Evolutionary conservation across 2,329 filamentous ascomycete genomes (phyloP).

Genomic region (Aureobasidium pullulans): DNA sequence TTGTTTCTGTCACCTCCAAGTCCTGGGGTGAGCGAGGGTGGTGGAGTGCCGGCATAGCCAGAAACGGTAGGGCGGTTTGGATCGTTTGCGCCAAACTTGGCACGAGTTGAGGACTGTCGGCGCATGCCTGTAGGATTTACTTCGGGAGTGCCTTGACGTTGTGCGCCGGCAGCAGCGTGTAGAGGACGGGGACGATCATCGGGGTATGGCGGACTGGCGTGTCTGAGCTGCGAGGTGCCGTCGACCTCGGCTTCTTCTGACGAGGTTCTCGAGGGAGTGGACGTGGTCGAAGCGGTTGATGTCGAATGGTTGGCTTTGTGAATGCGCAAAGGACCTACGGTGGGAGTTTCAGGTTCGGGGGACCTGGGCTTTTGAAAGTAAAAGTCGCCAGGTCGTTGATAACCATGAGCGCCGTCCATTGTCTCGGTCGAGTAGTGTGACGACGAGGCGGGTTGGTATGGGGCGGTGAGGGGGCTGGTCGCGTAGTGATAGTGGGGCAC

Average conservation of each 20-base stretch:
- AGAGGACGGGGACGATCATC: constrained; percentile 29
- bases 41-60: constrained; percentile 35
- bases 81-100: constrained; percentile 41
- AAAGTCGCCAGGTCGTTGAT: constrained; percentile 56
- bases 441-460: not conserved
- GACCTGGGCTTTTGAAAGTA: constrained; percentile 50
- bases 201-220: constrained; percentile 48
- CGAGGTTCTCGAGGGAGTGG: constrained; percentile 43
- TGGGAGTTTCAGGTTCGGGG: constrained; percentile 56
- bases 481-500: constrained; percentile 1
- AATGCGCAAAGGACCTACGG: constrained; percentile 69
- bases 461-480: not conserved
- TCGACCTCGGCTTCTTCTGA: constrained; percentile 61
- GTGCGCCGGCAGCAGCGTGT: constrained; percentile 29
- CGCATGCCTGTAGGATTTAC: constrained; percentile 18
- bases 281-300: constrained; percentile 27
- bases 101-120: constrained; percentile 21
- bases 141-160: constrained; percentile 28
- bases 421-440: not conserved
- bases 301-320: constrained; percentile 58
- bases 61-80: constrained; percentile 41
- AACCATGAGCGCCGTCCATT: constrained; percentile 22
- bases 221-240: constrained; percentile 39
- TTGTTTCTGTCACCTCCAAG: constrained; percentile 51
- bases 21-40: constrained; percentile 18